Evolutionary conservation across 306 rosid genomes (phyloP).

Genomic region (Inga laurina): DNA sequence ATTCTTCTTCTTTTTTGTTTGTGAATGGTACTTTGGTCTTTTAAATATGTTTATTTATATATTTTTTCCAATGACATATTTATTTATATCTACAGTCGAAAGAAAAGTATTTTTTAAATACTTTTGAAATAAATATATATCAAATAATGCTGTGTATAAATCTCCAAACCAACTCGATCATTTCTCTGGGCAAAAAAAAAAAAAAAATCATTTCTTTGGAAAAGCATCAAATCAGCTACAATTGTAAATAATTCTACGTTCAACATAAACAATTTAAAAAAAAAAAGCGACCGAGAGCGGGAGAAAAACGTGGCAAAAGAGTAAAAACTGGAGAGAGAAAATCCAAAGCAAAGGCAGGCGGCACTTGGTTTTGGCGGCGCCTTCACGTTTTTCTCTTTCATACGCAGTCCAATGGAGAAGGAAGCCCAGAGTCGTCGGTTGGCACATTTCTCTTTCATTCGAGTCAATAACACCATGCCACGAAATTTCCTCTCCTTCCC

Average conservation of each 20-base stretch:
- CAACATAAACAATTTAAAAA: not conserved
- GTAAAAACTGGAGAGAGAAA: not conserved
- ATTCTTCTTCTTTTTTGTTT: too few species aligned
- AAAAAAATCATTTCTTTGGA: not conserved
- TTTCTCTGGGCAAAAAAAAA: too few species aligned
- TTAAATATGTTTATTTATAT: too few species aligned
- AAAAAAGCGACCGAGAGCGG: not conserved
- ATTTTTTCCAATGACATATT: too few species aligned
- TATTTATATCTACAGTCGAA: too few species aligned
- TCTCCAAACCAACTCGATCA: not conserved
- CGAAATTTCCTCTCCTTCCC: constrained; percentile 35
- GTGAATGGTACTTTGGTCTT: too few species aligned
- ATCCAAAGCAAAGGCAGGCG: constrained; percentile 24
- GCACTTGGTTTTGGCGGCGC: constrained; percentile 23
- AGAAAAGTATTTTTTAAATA: too few species aligned
- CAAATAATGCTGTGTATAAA: not conserved
- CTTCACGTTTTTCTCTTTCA: constrained; percentile 25
- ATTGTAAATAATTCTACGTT: not conserved
- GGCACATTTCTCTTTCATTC: constrained; percentile 15
- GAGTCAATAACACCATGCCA: constrained; percentile 32
- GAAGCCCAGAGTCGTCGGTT: constrained; percentile 17
- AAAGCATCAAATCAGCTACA: not conserved
- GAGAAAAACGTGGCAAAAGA: not conserved
- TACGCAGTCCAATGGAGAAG: constrained; percentile 17
- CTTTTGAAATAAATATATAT: too few species aligned